Evolutionary conservation across 371 early-diverging fungal species (phyloP).

Genomic region (Lichtheimia corymbifera): DNA sequence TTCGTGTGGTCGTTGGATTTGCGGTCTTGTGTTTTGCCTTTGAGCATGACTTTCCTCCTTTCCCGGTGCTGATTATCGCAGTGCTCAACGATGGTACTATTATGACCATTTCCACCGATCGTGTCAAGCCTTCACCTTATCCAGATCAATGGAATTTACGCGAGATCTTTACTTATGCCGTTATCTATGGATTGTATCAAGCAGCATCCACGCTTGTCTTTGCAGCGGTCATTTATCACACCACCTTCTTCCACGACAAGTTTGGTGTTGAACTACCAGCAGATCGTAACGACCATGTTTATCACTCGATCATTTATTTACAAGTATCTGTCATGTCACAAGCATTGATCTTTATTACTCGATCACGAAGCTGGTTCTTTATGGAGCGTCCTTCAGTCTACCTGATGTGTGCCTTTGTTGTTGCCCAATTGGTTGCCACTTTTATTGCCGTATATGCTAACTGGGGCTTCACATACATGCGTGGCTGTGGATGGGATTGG

Average conservation of each 20-base stretch:
- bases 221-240: constrained; percentile 43
- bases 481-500: constrained; percentile 56
- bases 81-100: constrained; percentile 65
- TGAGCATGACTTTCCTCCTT: constrained; percentile 62
- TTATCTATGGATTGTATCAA: constrained; percentile 57
- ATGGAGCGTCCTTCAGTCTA: constrained; percentile 52
- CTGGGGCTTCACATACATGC: constrained; percentile 57
- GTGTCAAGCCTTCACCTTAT: constrained; percentile 56
- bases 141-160: constrained; percentile 61
- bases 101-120: constrained; percentile 63
- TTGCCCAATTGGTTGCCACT: constrained; percentile 57
- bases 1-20: constrained; percentile 65
- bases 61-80: constrained; percentile 63
- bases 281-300: constrained; percentile 34
- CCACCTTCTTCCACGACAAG: constrained; percentile 46
- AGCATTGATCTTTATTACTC: constrained; percentile 55
- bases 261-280: constrained; percentile 34
- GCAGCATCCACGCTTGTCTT: constrained; percentile 60
- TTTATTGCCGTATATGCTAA: constrained; percentile 58
- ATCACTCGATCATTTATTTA: constrained; percentile 56
- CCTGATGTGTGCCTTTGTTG: constrained; percentile 48
- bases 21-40: constrained; percentile 58
- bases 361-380: constrained; percentile 56
- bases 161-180: constrained; percentile 59
- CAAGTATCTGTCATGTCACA: constrained; percentile 59